Evolutionary conservation across 2,329 filamentous ascomycete species (phyloP).

Genomic region (Xylaria sp.): DNA sequence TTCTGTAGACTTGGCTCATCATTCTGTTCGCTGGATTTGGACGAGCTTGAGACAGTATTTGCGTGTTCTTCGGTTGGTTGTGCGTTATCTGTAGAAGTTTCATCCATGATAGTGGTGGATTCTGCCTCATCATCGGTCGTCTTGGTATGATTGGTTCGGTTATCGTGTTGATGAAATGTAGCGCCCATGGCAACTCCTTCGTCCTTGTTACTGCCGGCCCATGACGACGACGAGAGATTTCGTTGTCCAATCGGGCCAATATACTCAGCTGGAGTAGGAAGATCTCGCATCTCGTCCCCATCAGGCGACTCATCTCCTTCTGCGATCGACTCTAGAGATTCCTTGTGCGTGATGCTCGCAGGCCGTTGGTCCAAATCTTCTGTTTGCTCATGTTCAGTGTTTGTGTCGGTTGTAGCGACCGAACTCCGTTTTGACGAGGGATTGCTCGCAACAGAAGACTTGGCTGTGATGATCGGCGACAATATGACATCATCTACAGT

Average conservation of each 20-base stretch:
- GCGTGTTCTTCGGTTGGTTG: constrained; percentile 17
- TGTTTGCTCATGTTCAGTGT: constrained; percentile 12
- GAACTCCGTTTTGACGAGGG: constrained; percentile 3
- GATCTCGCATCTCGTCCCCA: constrained; percentile 1
- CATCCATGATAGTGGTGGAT: neutral
- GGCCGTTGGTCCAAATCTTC: constrained; percentile 1
- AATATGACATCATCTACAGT: constrained; percentile 38
- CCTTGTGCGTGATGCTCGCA: constrained; percentile 24
- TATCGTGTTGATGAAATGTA: constrained; percentile 11
- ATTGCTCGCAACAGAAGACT: neutral
- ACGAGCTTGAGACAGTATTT: neutral
- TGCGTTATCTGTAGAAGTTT: constrained; percentile 2
- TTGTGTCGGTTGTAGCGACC: constrained; percentile 14
- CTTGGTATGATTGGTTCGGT: neutral
- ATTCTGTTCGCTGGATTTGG: constrained; percentile 30
- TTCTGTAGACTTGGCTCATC: constrained; percentile 36
- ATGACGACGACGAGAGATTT: constrained; percentile 23
- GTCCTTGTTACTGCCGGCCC: constrained; percentile 40
- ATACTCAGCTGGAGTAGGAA: constrained; percentile 29
- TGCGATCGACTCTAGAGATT: constrained; percentile 43
- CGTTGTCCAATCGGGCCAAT: constrained; percentile 37
- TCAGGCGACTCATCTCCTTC: constrained; percentile 43
- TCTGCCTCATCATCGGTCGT: constrained; percentile 7
- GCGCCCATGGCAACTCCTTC: constrained; percentile 47
- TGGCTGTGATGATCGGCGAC: constrained; percentile 37